Evolutionary conservation across 2,329 filamentous ascomycete species (phyloP).

Genomic region (Cytospora leucostoma): DNA sequence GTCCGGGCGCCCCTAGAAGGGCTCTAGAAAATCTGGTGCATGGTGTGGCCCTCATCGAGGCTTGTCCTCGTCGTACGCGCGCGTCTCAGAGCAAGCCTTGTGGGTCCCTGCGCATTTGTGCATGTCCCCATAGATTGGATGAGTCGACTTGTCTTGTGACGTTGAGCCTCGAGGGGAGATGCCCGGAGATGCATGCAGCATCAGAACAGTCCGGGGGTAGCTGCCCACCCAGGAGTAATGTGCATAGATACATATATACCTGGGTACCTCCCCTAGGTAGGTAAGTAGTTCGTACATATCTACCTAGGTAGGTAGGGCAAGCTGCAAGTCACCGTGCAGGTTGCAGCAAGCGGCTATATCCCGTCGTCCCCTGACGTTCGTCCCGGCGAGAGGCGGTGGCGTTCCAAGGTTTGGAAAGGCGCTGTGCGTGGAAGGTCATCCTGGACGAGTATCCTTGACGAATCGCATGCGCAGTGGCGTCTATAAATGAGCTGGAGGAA

Average conservation of each 20-base stretch:
- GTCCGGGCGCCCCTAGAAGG: too few relatives aligned
- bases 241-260: neutral
- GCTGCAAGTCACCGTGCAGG: constrained; percentile 18
- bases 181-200: neutral
- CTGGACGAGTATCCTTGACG: neutral
- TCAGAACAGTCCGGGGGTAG: neutral
- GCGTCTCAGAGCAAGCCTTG: neutral
- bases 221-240: too few relatives aligned
- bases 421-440: neutral
- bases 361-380: neutral
- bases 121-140: too few relatives aligned
- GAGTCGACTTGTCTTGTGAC: neutral
- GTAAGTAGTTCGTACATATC: neutral
- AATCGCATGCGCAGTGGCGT: constrained; percentile 2
- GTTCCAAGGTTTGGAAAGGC: constrained; percentile 14
- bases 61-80: neutral
- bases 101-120: neutral
- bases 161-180: neutral
- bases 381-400: neutral
- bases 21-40: too few relatives aligned
- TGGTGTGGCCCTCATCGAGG: too few relatives aligned
- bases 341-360: constrained; percentile 9
- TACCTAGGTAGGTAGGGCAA: neutral
- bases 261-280: too few relatives aligned
- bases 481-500: neutral